A percentile compares a stretch with the other conserved stretches of the same genome.
These are phyloP conservation scores for Aspergillus homomorphus DNA, from an alignment of 495 filamentous ascomycete genomes.

Conservation along the genomic window DNA sequence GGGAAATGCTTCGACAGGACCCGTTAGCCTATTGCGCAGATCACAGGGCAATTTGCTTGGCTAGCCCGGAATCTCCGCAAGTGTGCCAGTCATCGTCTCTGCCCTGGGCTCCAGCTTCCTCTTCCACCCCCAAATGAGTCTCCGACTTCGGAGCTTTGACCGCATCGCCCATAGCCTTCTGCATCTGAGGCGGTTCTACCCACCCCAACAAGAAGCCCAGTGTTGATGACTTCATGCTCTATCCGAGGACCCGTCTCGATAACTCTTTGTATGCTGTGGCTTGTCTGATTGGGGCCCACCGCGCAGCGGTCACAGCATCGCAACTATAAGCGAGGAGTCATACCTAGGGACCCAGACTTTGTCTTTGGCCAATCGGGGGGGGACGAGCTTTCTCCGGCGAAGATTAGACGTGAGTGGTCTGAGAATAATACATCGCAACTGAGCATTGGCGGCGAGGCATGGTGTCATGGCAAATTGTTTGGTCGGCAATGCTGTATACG, in stretches of 20 bases:
- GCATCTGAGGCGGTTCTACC: background rate
- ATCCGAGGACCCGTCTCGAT: background rate
- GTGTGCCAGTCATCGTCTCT: background rate
- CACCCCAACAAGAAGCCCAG: background rate
- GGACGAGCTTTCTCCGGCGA: background rate
- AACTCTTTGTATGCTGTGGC: background rate
- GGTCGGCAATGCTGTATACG: conserved; percentile 1
- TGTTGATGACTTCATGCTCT: background rate
- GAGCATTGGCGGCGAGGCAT: background rate
- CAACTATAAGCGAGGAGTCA: background rate
- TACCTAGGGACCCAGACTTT: background rate
- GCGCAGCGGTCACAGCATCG: background rate
- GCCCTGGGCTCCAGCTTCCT: background rate
- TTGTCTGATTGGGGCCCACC: background rate
- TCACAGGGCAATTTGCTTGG: conserved; percentile 2
- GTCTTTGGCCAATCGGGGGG: background rate
- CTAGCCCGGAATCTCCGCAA: conserved; percentile 6
- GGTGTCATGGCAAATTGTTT: background rate
- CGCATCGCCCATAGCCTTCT: background rate
- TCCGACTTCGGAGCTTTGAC: conserved; percentile 12
- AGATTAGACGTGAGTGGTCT: background rate
- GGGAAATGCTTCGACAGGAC: background rate
- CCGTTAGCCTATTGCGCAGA: conserved; percentile 3
- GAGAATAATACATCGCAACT: background rate
- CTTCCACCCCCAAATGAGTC: background rate